These are phyloP conservation scores for Acephala macrosclerotiorum DNA, from an alignment of 2,329 filamentous ascomycete species.

Conservation along the genomic window DNA sequence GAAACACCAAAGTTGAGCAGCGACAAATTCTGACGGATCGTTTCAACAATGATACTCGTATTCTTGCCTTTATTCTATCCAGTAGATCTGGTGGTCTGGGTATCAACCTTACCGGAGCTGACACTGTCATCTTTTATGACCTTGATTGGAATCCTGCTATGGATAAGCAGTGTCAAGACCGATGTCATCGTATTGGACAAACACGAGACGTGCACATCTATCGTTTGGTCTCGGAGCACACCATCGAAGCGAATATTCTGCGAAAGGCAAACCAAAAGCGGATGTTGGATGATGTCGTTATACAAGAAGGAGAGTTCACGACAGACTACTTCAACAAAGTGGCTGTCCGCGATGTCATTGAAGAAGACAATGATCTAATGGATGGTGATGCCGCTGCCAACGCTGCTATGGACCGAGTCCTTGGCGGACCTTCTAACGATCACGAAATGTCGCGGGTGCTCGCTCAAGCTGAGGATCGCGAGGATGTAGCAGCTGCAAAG, in stretches of 20 bases:
- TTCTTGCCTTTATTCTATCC: slow-evolving; percentile 94
- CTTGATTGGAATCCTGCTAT: slow-evolving; percentile 99
- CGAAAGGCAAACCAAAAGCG: slow-evolving; percentile 97
- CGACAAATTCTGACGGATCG: slow-evolving; percentile 94
- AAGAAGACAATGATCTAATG: slow-evolving; percentile 58
- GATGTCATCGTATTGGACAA: slow-evolving; percentile 96
- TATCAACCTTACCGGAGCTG: slow-evolving; percentile 95
- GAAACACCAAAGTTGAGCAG: slow-evolving; percentile 95
- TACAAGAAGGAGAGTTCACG: slow-evolving; percentile 97
- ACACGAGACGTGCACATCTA: slow-evolving; percentile 98
- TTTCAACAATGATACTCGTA: slow-evolving; percentile 94
- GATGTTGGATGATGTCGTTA: slow-evolving; percentile 96
- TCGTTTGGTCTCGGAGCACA: slow-evolving; percentile 89
- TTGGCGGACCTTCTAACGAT: slow-evolving; percentile 65
- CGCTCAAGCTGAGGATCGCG: slow-evolving; percentile 89
- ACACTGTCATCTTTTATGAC: slow-evolving; percentile 99
- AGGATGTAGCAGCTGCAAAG: slow-evolving; percentile 88
- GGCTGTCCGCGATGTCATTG: slow-evolving; percentile 72
- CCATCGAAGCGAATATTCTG: slow-evolving; percentile 97
- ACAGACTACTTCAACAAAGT: slow-evolving; percentile 93
- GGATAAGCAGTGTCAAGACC: slow-evolving; percentile 99
- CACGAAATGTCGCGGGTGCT: slow-evolving; percentile 76
- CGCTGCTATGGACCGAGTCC: slow-evolving; percentile 84
- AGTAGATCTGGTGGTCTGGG: slow-evolving; percentile 93
- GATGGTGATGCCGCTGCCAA: slow-evolving; percentile 76